These are phyloP conservation scores for maize (Zea mays) DNA, from an alignment of 176 grass and related monocot genomes.

Conservation along the genomic window DNA sequence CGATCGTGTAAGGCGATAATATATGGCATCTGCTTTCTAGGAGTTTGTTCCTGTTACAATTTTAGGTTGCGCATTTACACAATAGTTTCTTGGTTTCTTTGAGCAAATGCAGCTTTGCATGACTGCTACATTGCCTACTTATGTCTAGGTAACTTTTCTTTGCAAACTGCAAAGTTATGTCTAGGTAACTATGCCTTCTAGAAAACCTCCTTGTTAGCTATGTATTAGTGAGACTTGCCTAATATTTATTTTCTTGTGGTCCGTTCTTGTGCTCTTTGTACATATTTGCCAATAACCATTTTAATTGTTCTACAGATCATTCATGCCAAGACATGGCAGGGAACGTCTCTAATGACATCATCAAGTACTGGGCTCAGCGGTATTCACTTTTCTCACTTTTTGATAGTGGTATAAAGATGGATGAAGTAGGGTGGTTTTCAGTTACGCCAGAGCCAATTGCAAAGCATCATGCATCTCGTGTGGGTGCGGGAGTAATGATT, in stretches of 20 bases:
- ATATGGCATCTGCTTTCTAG: conserved; percentile 36
- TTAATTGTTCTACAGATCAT: conserved; percentile 41
- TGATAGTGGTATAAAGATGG: conserved; percentile 89
- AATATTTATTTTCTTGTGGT: background rate
- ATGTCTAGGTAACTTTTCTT: background rate
- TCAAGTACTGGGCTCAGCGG: conserved; percentile 90
- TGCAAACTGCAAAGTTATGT: background rate
- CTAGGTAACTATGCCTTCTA: background rate
- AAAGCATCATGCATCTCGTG: conserved; percentile 86
- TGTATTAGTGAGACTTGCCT: background rate
- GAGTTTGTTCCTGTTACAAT: conserved; percentile 26
- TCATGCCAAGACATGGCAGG: conserved; percentile 40
- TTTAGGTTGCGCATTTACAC: conserved; percentile 27
- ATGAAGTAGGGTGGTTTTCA: conserved; percentile 98
- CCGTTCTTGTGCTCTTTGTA: conserved; percentile 16
- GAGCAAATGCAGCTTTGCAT: conserved; percentile 14
- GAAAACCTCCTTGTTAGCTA: background rate
- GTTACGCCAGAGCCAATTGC: conserved; percentile 89
- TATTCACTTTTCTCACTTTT: conserved; percentile 90
- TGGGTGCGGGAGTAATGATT: conserved; percentile 52
- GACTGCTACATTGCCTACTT: conserved; percentile 4
- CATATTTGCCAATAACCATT: conserved; percentile 29
- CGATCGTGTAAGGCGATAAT: conserved; percentile 63
- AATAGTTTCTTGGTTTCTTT: conserved; percentile 22
- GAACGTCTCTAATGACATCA: conserved; percentile 50